These are phyloP conservation scores for Ramalina peruviana DNA, from an alignment of 495 filamentous ascomycete species.

Conservation along the genomic window DNA sequence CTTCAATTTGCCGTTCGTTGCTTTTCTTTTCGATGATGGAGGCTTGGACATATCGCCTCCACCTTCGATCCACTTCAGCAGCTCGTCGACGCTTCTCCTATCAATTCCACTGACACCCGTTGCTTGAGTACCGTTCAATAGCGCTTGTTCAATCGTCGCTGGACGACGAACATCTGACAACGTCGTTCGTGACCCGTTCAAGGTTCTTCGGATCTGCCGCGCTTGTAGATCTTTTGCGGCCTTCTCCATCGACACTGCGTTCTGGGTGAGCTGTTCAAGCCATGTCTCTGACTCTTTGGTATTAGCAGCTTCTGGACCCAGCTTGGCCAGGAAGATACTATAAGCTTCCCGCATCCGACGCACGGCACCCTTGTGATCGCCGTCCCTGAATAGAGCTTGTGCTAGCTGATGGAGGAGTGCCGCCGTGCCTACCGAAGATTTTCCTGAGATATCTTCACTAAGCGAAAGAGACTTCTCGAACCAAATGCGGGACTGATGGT, in stretches of 20 bases:
- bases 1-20: slow-evolving; percentile 51
- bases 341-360: slow-evolving; percentile 87
- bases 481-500: slow-evolving; percentile 85
- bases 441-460: slow-evolving; percentile 77
- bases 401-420: slow-evolving; percentile 94
- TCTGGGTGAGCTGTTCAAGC: slow-evolving; percentile 92
- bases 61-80: slow-evolving; percentile 78
- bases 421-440: slow-evolving; percentile 80
- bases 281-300: slow-evolving; percentile 89
- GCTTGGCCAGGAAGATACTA: slow-evolving; percentile 76
- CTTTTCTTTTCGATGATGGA: slow-evolving; percentile 46
- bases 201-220: slow-evolving; percentile 47
- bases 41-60: slow-evolving; percentile 39
- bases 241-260: slow-evolving; percentile 84
- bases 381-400: slow-evolving; percentile 83
- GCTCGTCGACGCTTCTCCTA: slow-evolving; percentile 66
- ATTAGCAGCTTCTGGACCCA: slow-evolving; percentile 82
- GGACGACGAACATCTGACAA: slow-evolving; percentile 31
- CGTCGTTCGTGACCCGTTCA: slow-evolving; percentile 38
- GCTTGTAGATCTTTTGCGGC: slow-evolving; percentile 76
- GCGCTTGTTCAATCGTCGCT: slow-evolving; percentile 38
- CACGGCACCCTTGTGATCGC: slow-evolving; percentile 81
- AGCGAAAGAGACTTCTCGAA: slow-evolving; percentile 83
- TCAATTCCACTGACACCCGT: slow-evolving; percentile 36
- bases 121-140: slow-evolving; percentile 28